Conservation (phyloP, 2,329 filamentous ascomycete genomes). For the Diplodia corticola region DNA sequence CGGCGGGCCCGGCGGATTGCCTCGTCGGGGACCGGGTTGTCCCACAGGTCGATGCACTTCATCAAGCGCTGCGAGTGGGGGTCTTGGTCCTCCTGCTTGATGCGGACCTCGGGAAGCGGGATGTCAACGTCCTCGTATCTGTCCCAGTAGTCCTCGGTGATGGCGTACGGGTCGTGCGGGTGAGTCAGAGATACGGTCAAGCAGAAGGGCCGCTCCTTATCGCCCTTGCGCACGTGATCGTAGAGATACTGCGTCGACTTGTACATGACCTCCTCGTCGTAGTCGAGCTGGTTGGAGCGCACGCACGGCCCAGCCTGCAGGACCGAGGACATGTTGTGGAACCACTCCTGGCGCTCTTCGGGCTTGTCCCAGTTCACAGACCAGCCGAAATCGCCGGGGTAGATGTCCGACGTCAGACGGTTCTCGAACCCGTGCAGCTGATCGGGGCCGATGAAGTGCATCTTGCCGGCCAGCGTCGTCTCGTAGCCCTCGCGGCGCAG, state of each 20-base stretch:
- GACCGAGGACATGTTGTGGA: conserved; percentile 90
- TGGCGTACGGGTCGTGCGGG: conserved; percentile 92
- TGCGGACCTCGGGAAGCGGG: conserved; percentile 72
- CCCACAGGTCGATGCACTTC: conserved; percentile 84
- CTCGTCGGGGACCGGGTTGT: conserved; percentile 78
- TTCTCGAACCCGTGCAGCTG: conserved; percentile 94
- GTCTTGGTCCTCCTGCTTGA: conserved; percentile 80
- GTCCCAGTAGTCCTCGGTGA: conserved; percentile 92
- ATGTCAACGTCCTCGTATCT: conserved; percentile 88
- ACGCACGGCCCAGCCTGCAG: conserved; percentile 86
- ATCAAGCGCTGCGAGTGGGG: conserved; percentile 83
- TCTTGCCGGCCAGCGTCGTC: conserved; percentile 89
- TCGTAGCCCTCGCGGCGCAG: conserved; percentile 82
- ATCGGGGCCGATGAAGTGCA: conserved; percentile 91
- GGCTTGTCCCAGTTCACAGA: conserved; percentile 94
- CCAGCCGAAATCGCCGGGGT: conserved; percentile 93
- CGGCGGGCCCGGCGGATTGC: conserved; percentile 82
- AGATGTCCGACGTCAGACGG: conserved; percentile 91
- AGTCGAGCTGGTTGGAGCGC: conserved; percentile 91
- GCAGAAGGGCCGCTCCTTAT: conserved; percentile 72
- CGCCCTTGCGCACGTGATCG: conserved; percentile 80
- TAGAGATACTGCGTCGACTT: conserved; percentile 87
- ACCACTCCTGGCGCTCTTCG: conserved; percentile 83
- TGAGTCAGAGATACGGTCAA: conserved; percentile 92
- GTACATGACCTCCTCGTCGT: conserved; percentile 95